Evolutionary conservation across 1,139 yeast species (phyloP).

Genomic region (Meyerozyma carpophila): DNA sequence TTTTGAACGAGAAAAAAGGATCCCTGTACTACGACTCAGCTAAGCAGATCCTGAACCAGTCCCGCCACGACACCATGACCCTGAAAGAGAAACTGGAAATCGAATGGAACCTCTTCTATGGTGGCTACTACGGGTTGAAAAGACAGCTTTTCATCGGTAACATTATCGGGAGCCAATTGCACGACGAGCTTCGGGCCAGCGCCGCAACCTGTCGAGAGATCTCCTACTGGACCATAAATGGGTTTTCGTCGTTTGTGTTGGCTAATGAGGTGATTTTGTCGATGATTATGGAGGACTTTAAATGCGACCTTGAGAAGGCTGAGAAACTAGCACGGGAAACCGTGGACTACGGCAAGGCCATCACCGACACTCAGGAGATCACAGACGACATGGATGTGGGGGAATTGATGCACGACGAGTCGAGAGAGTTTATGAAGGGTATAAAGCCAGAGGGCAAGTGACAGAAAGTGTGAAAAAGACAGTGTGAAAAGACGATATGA

Average conservation of each 20-base stretch:
- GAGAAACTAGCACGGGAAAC: conserved; percentile 42
- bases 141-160: conserved; percentile 50
- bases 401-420: conserved; percentile 12
- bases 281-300: conserved; percentile 44
- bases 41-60: conserved; percentile 25
- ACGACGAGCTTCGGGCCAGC: conserved; percentile 20
- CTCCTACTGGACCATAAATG: conserved; percentile 55
- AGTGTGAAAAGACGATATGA: no score
- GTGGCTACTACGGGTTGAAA: conserved; percentile 61
- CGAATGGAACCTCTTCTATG: conserved; percentile 42
- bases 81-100: conserved; percentile 42
- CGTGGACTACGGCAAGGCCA: conserved; percentile 49
- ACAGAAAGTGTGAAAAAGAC: no score
- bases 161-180: conserved; percentile 24
- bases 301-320: conserved; percentile 33
- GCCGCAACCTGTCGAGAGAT: conserved; percentile 36
- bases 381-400: conserved; percentile 23
- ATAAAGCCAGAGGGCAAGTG: no score
- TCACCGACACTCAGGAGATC: conserved; percentile 37
- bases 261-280: conserved; percentile 59
- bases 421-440: conserved; percentile 9
- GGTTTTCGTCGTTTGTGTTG: conserved; percentile 53
- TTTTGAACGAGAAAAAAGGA: conserved; percentile 35
- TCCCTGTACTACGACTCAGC: conserved; percentile 52
- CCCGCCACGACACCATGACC: conserved; percentile 41